Base-by-base conservation (phyloP, 495 filamentous ascomycete genomes). In the Neurospora sp. region DNA sequence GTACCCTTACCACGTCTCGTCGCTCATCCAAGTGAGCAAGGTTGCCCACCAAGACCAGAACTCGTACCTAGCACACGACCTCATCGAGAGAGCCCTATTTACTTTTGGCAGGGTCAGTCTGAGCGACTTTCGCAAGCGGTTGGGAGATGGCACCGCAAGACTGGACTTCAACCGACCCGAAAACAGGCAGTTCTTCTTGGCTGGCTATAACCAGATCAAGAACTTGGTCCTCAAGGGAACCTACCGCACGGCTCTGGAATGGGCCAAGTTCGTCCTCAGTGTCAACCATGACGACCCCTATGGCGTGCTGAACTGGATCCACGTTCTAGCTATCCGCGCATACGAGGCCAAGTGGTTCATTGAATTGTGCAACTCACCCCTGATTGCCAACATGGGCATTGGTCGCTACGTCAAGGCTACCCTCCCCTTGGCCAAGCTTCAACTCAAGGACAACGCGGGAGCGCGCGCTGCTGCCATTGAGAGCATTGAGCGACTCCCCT, bases 151-250 rank as follows among this genome's bases (percentile, higher is more conserved):
- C 14, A 90, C 89, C 74, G 93, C 93, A 11, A 85, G 90, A 48
- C 83, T 99, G 42, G 89, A 93, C 78, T 98, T 97, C 77, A 77
- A 84, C 22, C 83, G 92, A 37, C 88, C 88, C 10, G 94, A 96
- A 80, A 98, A 98, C 78, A 88, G 96, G 48, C 95, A 99, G 78
- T 89, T 99, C 69, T 98, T 90, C 89, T 89, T 98, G 61, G 91
- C 93, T 31, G 90, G 88, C n/a, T 96, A 91, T 86, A 89, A 94
- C 74, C 97, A 97, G 75, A 90, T 97, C 76, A 87, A 85, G 71
- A 93, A 92, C 73, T 85, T 98, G 11, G 86, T 91, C 11, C 91
- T 92, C 86, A 94, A 96, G 76, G 94, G 94, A n/a, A 97, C 94
- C 16, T 97, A 92, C 86, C 87, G 94, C 39, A 98, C 96, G 2